Conservation (phyloP, 2,329 filamentous ascomycete species). For the Talaromyces islandicus region DNA sequence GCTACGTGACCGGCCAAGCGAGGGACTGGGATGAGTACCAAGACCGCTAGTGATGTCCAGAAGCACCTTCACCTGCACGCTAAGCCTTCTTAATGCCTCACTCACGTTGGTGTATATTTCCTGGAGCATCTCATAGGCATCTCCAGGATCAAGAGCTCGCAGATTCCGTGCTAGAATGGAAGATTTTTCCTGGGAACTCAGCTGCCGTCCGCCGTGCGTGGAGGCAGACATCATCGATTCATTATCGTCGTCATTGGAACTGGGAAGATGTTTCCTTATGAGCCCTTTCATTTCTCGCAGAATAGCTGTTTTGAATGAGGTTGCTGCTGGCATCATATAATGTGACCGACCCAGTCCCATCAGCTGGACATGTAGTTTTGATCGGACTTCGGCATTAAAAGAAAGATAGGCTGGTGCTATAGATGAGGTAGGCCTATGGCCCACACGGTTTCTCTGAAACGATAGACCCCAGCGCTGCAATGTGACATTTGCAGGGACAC, state of each 20-base stretch:
- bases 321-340: constrained; percentile 74
- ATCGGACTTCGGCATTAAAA: constrained; percentile 64
- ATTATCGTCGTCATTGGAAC: constrained; percentile 88
- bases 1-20: constrained; percentile 41
- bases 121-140: constrained; percentile 75
- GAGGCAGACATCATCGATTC: constrained; percentile 84
- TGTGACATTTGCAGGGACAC: constrained; percentile 65
- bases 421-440: constrained; percentile 60
- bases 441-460: constrained; percentile 64
- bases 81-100: constrained; percentile 77
- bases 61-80: constrained; percentile 89
- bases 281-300: constrained; percentile 80
- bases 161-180: constrained; percentile 82
- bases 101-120: constrained; percentile 83
- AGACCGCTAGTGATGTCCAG: constrained; percentile 76
- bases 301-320: constrained; percentile 75
- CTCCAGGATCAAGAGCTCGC: constrained; percentile 71
- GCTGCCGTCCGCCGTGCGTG: constrained; percentile 63
- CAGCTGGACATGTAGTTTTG: constrained; percentile 64
- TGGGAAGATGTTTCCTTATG: constrained; percentile 79
- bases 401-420: constrained; percentile 73
- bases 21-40: constrained; percentile 26
- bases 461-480: constrained; percentile 79
- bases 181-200: constrained; percentile 82
- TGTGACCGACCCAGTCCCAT: constrained; percentile 75